Evolutionary conservation across 257 asterid genomes (phyloP), one percentile per base, ranked within the genome.

Genomic region (Scutellaria galericulata): DNA sequence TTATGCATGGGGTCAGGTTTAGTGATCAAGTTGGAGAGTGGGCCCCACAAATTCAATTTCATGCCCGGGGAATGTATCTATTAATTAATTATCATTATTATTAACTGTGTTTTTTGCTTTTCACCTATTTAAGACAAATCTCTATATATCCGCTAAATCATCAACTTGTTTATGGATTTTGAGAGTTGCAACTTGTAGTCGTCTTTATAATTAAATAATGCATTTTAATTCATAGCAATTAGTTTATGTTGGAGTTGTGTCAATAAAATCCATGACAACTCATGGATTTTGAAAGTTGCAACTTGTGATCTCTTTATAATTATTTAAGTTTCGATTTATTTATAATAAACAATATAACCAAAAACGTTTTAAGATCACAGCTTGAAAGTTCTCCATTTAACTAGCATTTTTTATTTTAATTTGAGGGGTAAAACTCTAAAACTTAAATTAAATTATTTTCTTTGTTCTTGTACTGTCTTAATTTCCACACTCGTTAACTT

Each of bases 21-120:
- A 50, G 20, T 27, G 14, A n/a, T 37, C 45, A 66, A 66, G 57
- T 55, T 15, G 65, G 40, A 44, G 63, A 11, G 11, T 44, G 71
- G 80, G 70, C 53, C 70, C 66, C 64, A 44, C 44, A 42, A 18
- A 45, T 55, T 64, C 37, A 27, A 50, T 64, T 62, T 67, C 48
- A 13, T 15, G 37, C 7, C 18, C 4, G 8, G 71, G 75, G 66
- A 52, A 65, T 74, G 73, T 7, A 61, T 45, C 70, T 72, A 10
- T 7, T 12, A 3, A 4, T 55, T 37, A 20, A 55, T 55, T 55
- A 55, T 18, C 60, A 54, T 55, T 37, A 55, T 20, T 55, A 7
- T 12, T 37, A 61, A 39, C 35, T 63, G 71, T 53, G 11, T 53
- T 39, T 63, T n/a, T 53, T 40, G 58, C 35, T 64, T 73, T 13